Evolutionary conservation across 2,329 filamentous ascomycete species (phyloP).

Genomic region (Lasiodiplodia theobromae): DNA sequence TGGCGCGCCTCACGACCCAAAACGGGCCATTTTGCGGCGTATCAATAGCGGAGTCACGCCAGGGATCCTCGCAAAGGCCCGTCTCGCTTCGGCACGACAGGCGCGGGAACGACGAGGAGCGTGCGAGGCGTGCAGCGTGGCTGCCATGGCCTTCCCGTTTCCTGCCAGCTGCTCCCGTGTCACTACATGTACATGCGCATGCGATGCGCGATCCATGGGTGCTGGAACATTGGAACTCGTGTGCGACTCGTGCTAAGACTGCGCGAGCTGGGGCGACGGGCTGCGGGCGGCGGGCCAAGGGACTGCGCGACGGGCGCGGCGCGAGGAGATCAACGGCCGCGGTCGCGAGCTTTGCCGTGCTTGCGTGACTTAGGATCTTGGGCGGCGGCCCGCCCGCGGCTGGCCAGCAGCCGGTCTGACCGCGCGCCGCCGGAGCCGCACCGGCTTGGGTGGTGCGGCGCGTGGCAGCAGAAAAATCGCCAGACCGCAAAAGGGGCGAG

Average conservation of each 20-base stretch:
- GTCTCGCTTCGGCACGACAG: slow-evolving; percentile 39
- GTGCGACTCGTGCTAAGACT: slow-evolving; percentile 18
- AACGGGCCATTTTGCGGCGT: slow-evolving; percentile 37
- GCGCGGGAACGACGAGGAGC: slow-evolving; percentile 31
- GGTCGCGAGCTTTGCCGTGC: slow-evolving; percentile 10
- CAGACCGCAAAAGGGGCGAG: slow-evolving; percentile 25
- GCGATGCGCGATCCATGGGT: slow-evolving; percentile 19
- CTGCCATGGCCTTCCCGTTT: slow-evolving; percentile 31
- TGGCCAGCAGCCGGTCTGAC: slow-evolving; percentile 25
- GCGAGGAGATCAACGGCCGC: slow-evolving; percentile 18
- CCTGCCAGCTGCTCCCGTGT: slow-evolving; percentile 27
- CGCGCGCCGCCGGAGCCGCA: slow-evolving; percentile 5
- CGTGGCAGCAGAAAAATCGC: slow-evolving; percentile 3
- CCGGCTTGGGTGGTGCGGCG: slow-evolving; percentile 1
- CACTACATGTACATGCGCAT: slow-evolving; percentile 24
- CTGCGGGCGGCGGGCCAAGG: not conserved
- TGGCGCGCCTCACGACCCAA: slow-evolving; percentile 38
- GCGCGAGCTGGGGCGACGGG: not conserved
- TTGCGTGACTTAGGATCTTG: slow-evolving; percentile 24
- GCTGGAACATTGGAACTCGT: slow-evolving; percentile 22
- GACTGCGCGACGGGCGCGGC: not conserved
- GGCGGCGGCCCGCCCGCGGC: slow-evolving; percentile 7
- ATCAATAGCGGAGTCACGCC: slow-evolving; percentile 41
- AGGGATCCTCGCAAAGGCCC: slow-evolving; percentile 31
- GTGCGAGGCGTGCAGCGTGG: slow-evolving; percentile 35